A percentile compares a stretch with the other conserved stretches of the same genome.
Conservation (phyloP, 1,139 yeast genomes). For the Scheffersomyces insectosa region DNA sequence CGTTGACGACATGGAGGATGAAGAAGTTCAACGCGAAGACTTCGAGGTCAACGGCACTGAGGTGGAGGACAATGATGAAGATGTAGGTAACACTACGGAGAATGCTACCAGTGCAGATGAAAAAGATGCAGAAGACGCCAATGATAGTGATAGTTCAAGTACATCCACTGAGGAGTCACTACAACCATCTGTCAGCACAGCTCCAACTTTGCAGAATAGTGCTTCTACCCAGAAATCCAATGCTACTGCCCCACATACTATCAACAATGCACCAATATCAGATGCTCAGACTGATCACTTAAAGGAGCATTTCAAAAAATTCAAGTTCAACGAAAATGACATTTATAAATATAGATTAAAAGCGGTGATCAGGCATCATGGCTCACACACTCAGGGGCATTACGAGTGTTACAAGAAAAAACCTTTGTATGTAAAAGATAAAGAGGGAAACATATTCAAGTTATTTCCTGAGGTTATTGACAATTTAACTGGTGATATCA, state of each 20-base stretch:
- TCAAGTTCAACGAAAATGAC: conserved; percentile 47
- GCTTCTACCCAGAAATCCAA: conserved; percentile 4
- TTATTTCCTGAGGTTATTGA: conserved; percentile 48
- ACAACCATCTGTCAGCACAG: conserved; percentile 13
- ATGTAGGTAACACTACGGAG: conserved; percentile 22
- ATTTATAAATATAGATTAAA: conserved; percentile 57
- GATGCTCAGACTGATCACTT: conserved; percentile 41
- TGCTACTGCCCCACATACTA: conserved; percentile 23
- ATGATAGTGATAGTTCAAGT: conserved; percentile 18
- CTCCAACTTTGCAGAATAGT: conserved; percentile 14
- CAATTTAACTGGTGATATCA: conserved; percentile 14
- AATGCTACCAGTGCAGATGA: conserved; percentile 19
- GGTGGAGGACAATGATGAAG: conserved; percentile 26
- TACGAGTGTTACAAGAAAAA: conserved; percentile 78
- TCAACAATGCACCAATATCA: conserved; percentile 42
- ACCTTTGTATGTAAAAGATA: conserved; percentile 58
- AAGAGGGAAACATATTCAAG: conserved; percentile 47
- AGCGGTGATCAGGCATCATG: conserved; percentile 81
- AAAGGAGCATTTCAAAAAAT: conserved; percentile 38
- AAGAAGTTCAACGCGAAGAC: conserved; percentile 43
- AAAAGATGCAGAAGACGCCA: conserved; percentile 22
- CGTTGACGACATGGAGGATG: conserved; percentile 48
- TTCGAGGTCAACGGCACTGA: conserved; percentile 39
- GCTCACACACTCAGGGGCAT: conserved; percentile 89
- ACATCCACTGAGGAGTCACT: conserved; percentile 13